Percentiles rank a stretch among this genome's conserved stretches.
phyloP scores from a whole-genome alignment of 768 basidiomycete genomes.

The Rhizopogon vinicolor region DNA sequence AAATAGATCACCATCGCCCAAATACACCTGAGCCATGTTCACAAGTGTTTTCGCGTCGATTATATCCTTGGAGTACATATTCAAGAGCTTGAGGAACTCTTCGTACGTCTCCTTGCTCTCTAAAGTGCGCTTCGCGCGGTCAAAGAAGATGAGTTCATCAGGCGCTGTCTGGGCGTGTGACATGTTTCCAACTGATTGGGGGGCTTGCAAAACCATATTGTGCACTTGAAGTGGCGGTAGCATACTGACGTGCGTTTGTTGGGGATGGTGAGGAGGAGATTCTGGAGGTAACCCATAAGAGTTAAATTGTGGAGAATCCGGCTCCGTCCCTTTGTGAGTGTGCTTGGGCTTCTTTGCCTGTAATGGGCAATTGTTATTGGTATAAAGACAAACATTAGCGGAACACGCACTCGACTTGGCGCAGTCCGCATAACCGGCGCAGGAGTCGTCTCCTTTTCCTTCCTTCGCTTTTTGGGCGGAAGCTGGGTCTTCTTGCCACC shows the following conservation, averaged over 20 bases:
- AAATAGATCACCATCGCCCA: constrained; percentile 79
- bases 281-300: constrained; percentile 41
- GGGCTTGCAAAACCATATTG: constrained; percentile 18
- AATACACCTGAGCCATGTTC: constrained; percentile 73
- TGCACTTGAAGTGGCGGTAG: constrained; percentile 23
- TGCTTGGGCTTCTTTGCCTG: constrained; percentile 64
- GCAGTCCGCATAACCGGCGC: constrained; percentile 47
- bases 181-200: constrained; percentile 15
- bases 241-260: constrained; percentile 21
- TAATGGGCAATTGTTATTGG: constrained; percentile 6
- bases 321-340: constrained; percentile 55
- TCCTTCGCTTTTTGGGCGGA: constrained; percentile 56
- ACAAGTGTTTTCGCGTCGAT: constrained; percentile 83
- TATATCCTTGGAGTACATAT: constrained; percentile 87
- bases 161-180: constrained; percentile 35
- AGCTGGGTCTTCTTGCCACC: constrained; percentile 38
- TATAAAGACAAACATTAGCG: background rate
- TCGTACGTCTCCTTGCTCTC: constrained; percentile 79
- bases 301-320: constrained; percentile 40
- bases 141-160: constrained; percentile 91
- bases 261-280: constrained; percentile 27
- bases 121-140: constrained; percentile 79
- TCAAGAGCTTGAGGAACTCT: constrained; percentile 92
- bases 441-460: constrained; percentile 70
- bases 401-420: constrained; percentile 41